phyloP scores from a whole-genome alignment of 2,329 filamentous ascomycete species.

The Falciphora oryzae region DNA sequence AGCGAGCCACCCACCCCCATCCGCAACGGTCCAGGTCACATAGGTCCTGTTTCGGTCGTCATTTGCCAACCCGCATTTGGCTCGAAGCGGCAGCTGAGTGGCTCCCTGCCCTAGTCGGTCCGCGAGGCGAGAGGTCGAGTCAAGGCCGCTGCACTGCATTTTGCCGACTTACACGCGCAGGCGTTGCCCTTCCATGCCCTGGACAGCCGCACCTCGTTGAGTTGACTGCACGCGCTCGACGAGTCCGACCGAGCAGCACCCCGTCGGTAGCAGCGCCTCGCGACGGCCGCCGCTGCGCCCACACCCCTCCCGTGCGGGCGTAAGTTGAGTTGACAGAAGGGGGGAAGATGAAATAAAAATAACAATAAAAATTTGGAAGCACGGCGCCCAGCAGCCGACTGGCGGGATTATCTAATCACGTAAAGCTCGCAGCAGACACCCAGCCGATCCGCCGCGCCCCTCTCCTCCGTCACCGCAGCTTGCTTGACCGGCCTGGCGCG shows the following conservation, averaged over 20 bases:
- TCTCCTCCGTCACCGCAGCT: background rate
- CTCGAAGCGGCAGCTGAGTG: background rate
- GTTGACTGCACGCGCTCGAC: background rate
- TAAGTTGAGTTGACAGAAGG: background rate
- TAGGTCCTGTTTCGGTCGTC: slow-evolving; percentile 2
- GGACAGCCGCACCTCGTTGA: background rate
- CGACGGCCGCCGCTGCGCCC: background rate
- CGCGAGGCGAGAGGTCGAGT: slow-evolving; percentile 6
- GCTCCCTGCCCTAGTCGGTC: slow-evolving; percentile 4
- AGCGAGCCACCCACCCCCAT: background rate
- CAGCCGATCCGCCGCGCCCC: background rate
- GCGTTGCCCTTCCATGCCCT: background rate
- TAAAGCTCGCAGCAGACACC: background rate
- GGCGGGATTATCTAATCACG: background rate
- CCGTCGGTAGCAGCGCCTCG: too few relatives aligned
- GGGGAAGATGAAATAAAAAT: background rate
- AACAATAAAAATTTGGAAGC: background rate
- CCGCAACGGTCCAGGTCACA: background rate
- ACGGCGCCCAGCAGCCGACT: background rate
- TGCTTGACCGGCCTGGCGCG: background rate
- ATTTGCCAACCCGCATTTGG: background rate
- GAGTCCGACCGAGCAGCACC: background rate
- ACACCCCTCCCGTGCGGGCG: background rate
- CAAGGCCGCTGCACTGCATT: slow-evolving; percentile 5
- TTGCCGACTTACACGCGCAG: slow-evolving; percentile 10